Evolutionary conservation across 352 stramenopile genomes (phyloP), one percentile per base, ranked within the genome.

Genomic region (Phytophthora hybrid): DNA sequence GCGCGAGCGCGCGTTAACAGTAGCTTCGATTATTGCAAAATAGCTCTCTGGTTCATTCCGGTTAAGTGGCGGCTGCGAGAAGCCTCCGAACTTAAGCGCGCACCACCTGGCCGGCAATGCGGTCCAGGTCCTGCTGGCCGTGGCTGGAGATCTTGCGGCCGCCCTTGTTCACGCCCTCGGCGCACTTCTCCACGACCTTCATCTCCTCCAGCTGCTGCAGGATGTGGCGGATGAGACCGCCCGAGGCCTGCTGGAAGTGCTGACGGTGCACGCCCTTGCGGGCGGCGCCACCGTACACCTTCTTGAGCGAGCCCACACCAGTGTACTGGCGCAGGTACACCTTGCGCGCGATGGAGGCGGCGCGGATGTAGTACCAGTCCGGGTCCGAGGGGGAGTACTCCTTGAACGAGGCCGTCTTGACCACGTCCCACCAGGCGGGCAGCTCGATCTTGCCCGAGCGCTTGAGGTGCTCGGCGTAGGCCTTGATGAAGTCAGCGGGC

Each of bases 281-380:
- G 39, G 88, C 95, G 55, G 89, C 90, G 62, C 97, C 97, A 81
- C 98, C 98, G 86, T 99, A 99, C 83, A 98, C 98, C 85, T 99
- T 99, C 84, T 98, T 97, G 47, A 99, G 86, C 61, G 95, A 94
- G 76, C 98, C 98, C 34, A 99, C 90, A 82, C 98, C 98, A 59
- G 97, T 93, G 80, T 98, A 97, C 69, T 98, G 97, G 71, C 96
- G 94, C 59, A 99, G 85, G 93, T 99, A 99, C 46, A 99, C 92
- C 92, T 99, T 99, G 74, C 98, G 96, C 46, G 97, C 97, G 76
- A 99, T 99, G 61, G 97, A 99, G 49, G 98, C 91, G 60, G 97
- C 97, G 73, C 98, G 96, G 76, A 99, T 95, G 90, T 99, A 99
- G 88, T 99, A 99, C 98, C 98, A 99, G 89, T 99, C 98, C 70